These are phyloP conservation scores for Sherardia arvensis DNA, from an alignment of 257 asterid species.

Conservation along the genomic window DNA sequence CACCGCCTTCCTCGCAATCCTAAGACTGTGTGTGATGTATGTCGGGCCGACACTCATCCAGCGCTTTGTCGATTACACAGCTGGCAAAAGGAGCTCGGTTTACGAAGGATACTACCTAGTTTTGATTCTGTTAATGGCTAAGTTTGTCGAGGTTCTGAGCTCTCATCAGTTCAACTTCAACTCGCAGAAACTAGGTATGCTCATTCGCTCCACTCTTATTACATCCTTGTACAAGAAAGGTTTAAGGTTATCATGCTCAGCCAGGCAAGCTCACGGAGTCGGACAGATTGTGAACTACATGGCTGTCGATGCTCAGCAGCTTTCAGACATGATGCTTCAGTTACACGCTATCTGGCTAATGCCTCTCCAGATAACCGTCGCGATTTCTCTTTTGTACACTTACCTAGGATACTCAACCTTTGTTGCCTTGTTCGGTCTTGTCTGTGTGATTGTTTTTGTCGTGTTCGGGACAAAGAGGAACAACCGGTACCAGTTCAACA, in stretches of 20 bases:
- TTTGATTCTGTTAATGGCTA: conserved; percentile 40
- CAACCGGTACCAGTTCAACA: conserved; percentile 55
- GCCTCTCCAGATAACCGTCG: conserved; percentile 75
- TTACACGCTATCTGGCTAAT: conserved; percentile 70
- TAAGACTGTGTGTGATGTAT: conserved; percentile 68
- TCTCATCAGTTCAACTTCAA: conserved; percentile 85
- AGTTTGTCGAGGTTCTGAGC: conserved; percentile 67
- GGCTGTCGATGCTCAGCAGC: conserved; percentile 97
- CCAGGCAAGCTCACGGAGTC: conserved; percentile 81
- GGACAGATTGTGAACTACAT: conserved; percentile 94
- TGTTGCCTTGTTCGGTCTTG: conserved; percentile 47
- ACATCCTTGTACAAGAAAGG: conserved; percentile 83
- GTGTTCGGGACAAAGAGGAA: conserved; percentile 41
- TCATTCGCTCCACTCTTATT: conserved; percentile 64
- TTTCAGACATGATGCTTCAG: conserved; percentile 92
- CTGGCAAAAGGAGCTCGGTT: conserved; percentile 47
- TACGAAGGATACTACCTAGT: conserved; percentile 81
- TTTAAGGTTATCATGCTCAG: conserved; percentile 65
- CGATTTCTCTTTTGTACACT: conserved; percentile 50
- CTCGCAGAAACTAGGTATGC: conserved; percentile 83
- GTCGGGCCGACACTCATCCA: conserved; percentile 77
- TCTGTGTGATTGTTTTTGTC: conserved; percentile 39
- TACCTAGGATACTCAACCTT: conserved; percentile 50
- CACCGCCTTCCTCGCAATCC: conserved; percentile 65
- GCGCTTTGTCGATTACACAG: conserved; percentile 56